A percentile compares a stretch with the other conserved stretches of the same genome.
These are phyloP conservation scores for Epicoccum nigrum DNA, from an alignment of 2,329 filamentous ascomycete species.

Conservation along the genomic window DNA sequence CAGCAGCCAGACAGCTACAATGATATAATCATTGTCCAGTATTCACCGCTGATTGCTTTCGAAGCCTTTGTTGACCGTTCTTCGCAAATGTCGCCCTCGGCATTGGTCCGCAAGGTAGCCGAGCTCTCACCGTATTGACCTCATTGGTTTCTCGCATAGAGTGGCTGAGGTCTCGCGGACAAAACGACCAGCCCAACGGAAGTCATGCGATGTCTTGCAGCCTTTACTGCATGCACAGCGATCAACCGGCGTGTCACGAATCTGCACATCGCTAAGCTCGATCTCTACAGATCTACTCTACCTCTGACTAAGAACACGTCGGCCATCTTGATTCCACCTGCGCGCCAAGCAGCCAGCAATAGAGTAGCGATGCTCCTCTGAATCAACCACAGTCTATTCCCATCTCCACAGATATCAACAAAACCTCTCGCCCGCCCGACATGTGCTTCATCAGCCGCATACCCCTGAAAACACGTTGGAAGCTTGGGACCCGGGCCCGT, in stretches of 20 bases:
- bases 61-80: not conserved
- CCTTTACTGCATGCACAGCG: slow-evolving; percentile 11
- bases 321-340: too few relatives aligned
- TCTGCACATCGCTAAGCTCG: slow-evolving; percentile 2
- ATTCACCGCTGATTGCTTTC: slow-evolving; percentile 14
- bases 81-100: slow-evolving; percentile 1
- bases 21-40: not conserved
- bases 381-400: not conserved
- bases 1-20: slow-evolving; percentile 9
- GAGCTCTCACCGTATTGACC: slow-evolving; percentile 1
- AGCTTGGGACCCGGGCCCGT: slow-evolving; percentile 3
- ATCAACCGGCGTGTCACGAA: slow-evolving; percentile 7
- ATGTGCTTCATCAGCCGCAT: not conserved
- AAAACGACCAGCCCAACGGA: slow-evolving; percentile 9
- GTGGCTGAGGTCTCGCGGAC: slow-evolving; percentile 12
- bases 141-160: not conserved
- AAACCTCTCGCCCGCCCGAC: slow-evolving; percentile 1
- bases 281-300: slow-evolving; percentile 4
- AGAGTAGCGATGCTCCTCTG: slow-evolving; percentile 1
- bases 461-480: slow-evolving; percentile 6
- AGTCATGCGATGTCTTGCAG: slow-evolving; percentile 18
- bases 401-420: not conserved
- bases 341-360: too few relatives aligned
- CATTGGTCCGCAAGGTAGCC: slow-evolving; percentile 6
- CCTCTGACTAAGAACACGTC: slow-evolving; percentile 1